Percentiles rank a stretch among this genome's conserved stretches.
phyloP scores from a whole-genome alignment of 2,329 filamentous ascomycete genomes.

The Chaetothyriales sp. region DNA sequence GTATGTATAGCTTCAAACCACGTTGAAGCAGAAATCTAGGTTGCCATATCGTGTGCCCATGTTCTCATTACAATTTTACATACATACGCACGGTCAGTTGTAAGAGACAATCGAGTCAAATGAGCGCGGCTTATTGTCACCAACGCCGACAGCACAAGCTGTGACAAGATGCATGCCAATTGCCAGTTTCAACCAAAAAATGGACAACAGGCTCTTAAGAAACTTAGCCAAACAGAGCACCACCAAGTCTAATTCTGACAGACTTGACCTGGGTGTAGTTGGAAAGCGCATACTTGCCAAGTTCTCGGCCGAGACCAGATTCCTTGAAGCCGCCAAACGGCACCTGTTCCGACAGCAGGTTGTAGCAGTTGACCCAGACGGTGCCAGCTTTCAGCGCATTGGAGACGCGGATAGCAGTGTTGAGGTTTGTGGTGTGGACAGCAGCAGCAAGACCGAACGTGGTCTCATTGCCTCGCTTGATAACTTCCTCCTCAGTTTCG shows the following conservation, averaged over 20 bases:
- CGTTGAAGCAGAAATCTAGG: too few relatives aligned
- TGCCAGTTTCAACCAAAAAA: too few relatives aligned
- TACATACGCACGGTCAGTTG: background rate
- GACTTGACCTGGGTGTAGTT: conserved; percentile 39
- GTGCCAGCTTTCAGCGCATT: conserved; percentile 57
- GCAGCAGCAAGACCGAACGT: conserved; percentile 66
- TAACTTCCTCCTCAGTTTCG: conserved; percentile 58
- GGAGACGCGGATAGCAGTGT: conserved; percentile 64
- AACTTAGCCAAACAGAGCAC: conserved; percentile 31
- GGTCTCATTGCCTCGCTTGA: conserved; percentile 57
- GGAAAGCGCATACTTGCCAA: conserved; percentile 35
- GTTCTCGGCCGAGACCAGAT: conserved; percentile 31
- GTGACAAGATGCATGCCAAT: too few relatives aligned
- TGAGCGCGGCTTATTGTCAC: too few relatives aligned
- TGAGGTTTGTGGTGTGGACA: conserved; percentile 63
- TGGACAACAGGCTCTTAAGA: background rate
- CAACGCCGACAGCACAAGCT: too few relatives aligned
- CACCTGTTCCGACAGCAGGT: conserved; percentile 52
- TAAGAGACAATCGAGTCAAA: background rate
- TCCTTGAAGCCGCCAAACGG: conserved; percentile 34
- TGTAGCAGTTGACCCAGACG: conserved; percentile 58
- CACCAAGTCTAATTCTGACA: conserved; percentile 31
- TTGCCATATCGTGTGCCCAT: background rate
- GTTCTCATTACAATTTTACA: background rate
- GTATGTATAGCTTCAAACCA: too few relatives aligned